Evolutionary conservation across 2,329 filamentous ascomycete species (phyloP), one percentile per base, ranked within the genome.

Genomic region (Aureobasidium sp.): DNA sequence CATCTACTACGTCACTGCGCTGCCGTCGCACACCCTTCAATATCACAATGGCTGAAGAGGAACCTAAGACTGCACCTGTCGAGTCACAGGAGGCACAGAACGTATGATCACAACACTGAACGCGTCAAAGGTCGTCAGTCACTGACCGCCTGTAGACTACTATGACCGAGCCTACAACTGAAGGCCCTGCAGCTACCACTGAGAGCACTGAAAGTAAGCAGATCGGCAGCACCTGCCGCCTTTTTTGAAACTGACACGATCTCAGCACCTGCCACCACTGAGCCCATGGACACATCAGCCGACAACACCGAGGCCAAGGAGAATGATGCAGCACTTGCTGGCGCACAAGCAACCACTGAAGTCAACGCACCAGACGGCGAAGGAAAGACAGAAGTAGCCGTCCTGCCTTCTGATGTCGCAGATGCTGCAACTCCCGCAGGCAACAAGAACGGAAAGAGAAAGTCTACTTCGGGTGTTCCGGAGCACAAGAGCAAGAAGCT

Each of bases 401-500:
- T 39, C 15, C 60, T 63, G 10, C 60, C 63, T 25, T 61, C 57
- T 10, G 59, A 62, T 10, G 59, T 48, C 39, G 50, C 59, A 29
- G 50, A 58, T 25, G 59, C 41, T 29, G 64, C 65, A 25, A 68
- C 69, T 21, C 67, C 69, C 13, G 65, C 66, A 7, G 64, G 68
- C 30, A 62, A 61, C 63, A 73, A 73, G 64, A 68, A 71, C 61
- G 71, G 71, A 66, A 74, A 74, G 70, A 64, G 71, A 61, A 65
- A 94, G 81, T 95, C 90, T 29, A 80, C 80, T 45, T 81, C 81
- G 61, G 83, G 82, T 47, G 81, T 80, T 21, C 77, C 87, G 10
- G 85, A 88, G 66, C 79, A 85, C 74, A 91, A 89, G 76, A 79
- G 76, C 68, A 92, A 91, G 80, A 92, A 92, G 74, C 80, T 91